phyloP scores from a whole-genome alignment of 2,329 filamentous ascomycete species.

The Achaetomium macrosporum region DNA sequence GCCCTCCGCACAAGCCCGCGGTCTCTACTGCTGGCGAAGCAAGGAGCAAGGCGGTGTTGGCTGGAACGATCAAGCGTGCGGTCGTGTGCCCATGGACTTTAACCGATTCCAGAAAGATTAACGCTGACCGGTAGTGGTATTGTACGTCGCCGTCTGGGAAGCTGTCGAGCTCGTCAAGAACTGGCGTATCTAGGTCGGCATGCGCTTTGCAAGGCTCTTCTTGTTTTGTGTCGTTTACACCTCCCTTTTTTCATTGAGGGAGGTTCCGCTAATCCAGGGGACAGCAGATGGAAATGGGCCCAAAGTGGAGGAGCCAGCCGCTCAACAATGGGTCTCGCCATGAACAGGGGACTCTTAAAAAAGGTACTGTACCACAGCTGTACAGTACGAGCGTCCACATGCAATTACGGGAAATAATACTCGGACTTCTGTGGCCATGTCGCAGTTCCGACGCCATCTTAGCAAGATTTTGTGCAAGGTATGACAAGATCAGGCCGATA shows the following conservation, averaged over 20 bases:
- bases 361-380: not conserved
- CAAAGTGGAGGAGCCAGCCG: conserved; percentile 7
- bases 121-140: not conserved
- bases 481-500: not conserved
- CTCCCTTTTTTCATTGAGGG: not conserved
- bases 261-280: conserved; percentile 6
- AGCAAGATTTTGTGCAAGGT: not conserved
- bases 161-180: not conserved
- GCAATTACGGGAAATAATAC: conserved; percentile 4
- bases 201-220: not conserved
- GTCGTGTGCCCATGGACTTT: conserved; percentile 17
- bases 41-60: not conserved
- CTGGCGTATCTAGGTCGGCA: not conserved
- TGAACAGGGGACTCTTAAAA: not conserved
- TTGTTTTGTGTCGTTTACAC: not conserved
- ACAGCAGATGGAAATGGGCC: conserved; percentile 6
- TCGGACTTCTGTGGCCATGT: not conserved
- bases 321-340: conserved; percentile 3
- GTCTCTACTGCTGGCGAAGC: not conserved
- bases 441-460: not conserved
- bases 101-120: not conserved
- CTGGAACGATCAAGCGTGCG: conserved; percentile 7
- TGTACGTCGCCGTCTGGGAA: not conserved
- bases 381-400: not conserved
- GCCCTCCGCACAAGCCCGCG: conserved; percentile 1